phyloP scores from a whole-genome alignment of 2,329 filamentous ascomycete species.

The Xylaria sp. region DNA sequence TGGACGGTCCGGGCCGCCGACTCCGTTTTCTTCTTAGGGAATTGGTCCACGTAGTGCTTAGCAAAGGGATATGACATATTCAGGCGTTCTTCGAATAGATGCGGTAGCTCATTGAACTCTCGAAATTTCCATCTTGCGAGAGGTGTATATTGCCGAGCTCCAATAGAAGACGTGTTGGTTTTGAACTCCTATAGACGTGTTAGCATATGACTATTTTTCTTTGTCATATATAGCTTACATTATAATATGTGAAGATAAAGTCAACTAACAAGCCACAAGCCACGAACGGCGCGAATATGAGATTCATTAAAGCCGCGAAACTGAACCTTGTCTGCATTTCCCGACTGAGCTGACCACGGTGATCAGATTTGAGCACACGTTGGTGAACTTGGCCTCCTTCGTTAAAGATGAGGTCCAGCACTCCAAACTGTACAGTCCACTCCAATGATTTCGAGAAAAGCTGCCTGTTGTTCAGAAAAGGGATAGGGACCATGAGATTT shows the following conservation, averaged over 20 bases:
- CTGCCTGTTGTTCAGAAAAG: conserved; percentile 81
- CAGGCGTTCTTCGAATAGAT: conserved; percentile 87
- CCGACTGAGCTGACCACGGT: conserved; percentile 80
- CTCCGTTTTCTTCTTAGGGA: conserved; percentile 93
- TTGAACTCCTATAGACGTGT: conserved; percentile 81
- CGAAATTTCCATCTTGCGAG: conserved; percentile 98
- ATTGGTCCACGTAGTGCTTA: conserved; percentile 91
- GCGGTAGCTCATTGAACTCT: conserved; percentile 95
- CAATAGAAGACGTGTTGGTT: conserved; percentile 87
- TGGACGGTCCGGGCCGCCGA: conserved; percentile 85
- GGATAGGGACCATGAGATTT: conserved; percentile 85
- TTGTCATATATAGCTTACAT: conserved; percentile 61
- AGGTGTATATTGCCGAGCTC: conserved; percentile 90
- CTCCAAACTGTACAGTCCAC: conserved; percentile 90
- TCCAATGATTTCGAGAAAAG: conserved; percentile 90
- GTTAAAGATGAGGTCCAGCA: conserved; percentile 95
- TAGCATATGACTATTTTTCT: conserved; percentile 26
- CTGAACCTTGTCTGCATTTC: conserved; percentile 81
- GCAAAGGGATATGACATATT: conserved; percentile 97
- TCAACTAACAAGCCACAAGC: conserved; percentile 87
- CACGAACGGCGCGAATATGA: conserved; percentile 86
- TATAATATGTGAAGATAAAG: conserved; percentile 96
- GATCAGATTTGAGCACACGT: conserved; percentile 84
- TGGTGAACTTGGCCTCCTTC: conserved; percentile 86
- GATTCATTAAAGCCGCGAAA: conserved; percentile 85